phyloP scores from a whole-genome alignment of 2,329 filamentous ascomycete genomes.

The Phialophora expanda region DNA sequence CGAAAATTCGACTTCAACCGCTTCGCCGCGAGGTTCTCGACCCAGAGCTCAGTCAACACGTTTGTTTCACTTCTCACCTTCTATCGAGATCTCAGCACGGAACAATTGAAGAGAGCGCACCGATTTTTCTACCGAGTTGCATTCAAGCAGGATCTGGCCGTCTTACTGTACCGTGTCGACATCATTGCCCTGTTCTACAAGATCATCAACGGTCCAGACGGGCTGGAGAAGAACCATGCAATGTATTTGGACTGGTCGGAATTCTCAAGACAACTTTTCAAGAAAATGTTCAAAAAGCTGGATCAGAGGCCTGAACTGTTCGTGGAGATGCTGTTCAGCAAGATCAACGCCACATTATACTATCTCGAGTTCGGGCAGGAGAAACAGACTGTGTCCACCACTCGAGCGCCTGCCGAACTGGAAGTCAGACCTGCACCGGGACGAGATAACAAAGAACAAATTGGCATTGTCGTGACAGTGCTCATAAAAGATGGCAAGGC shows the following conservation, averaged over 20 bases:
- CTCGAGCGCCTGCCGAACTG: constrained; percentile 76
- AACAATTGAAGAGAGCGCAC: constrained; percentile 88
- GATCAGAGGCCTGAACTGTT: constrained; percentile 83
- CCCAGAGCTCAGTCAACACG: constrained; percentile 84
- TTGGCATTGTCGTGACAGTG: constrained; percentile 79
- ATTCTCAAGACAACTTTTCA: constrained; percentile 80
- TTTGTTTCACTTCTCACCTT: constrained; percentile 80
- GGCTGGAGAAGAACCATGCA: constrained; percentile 69
- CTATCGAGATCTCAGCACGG: constrained; percentile 77
- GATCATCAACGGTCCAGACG: constrained; percentile 87
- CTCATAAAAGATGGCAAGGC: constrained; percentile 79
- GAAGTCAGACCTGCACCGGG: constrained; percentile 77
- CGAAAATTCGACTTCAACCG: constrained; percentile 92
- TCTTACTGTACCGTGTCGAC: constrained; percentile 88
- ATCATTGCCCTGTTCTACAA: constrained; percentile 86
- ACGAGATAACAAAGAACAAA: constrained; percentile 66
- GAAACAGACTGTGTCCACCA: constrained; percentile 70
- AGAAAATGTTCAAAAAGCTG: constrained; percentile 80
- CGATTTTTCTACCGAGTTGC: constrained; percentile 92
- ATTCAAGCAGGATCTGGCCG: constrained; percentile 90
- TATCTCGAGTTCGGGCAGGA: constrained; percentile 92
- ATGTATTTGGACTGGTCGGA: constrained; percentile 90
- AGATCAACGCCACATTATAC: constrained; percentile 79
- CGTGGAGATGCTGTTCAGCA: constrained; percentile 93
- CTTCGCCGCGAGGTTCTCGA: constrained; percentile 79